Percentiles rank a stretch among this genome's conserved stretches.
These are phyloP conservation scores for Potentilla sterilis DNA, from an alignment of 306 rosid species.

Conservation along the genomic window DNA sequence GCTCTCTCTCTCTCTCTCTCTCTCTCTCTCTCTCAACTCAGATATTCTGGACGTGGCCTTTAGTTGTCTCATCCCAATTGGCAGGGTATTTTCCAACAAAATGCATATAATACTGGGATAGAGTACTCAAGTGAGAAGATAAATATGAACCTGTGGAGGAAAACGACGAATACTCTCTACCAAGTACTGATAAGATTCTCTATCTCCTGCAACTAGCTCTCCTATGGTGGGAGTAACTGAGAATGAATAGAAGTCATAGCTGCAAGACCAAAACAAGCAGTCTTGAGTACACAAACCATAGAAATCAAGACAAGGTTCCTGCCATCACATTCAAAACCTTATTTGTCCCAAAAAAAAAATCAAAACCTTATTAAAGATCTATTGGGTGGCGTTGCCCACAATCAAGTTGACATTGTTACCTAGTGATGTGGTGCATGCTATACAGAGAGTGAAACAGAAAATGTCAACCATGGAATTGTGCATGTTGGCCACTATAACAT, in stretches of 20 bases:
- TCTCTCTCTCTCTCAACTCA: too few relatives aligned
- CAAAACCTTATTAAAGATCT: background rate
- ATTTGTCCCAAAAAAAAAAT: too few relatives aligned
- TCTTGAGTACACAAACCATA: background rate
- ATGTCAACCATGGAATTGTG: background rate
- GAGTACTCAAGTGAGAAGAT: slow-evolving; percentile 6
- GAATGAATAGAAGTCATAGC: slow-evolving; percentile 81
- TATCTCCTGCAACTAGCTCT: slow-evolving; percentile 78
- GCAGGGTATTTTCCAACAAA: slow-evolving; percentile 20
- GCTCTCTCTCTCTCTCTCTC: too few relatives aligned
- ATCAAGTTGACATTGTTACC: background rate
- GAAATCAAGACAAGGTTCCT: background rate
- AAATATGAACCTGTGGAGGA: slow-evolving; percentile 69
- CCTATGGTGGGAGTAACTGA: slow-evolving; percentile 70
- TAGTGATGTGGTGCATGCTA: background rate
- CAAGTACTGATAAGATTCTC: slow-evolving; percentile 86
- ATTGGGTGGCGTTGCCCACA: background rate
- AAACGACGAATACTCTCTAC: slow-evolving; percentile 92
- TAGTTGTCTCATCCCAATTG: slow-evolving; percentile 4
- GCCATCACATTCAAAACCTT: background rate
- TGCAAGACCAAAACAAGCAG: slow-evolving; percentile 37
- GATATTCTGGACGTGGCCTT: too few relatives aligned
- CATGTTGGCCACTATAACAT: background rate
- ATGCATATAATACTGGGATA: background rate
- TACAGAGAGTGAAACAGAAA: background rate